phyloP scores from a whole-genome alignment of 768 basidiomycete genomes.

The Lentinus brumalis region DNA sequence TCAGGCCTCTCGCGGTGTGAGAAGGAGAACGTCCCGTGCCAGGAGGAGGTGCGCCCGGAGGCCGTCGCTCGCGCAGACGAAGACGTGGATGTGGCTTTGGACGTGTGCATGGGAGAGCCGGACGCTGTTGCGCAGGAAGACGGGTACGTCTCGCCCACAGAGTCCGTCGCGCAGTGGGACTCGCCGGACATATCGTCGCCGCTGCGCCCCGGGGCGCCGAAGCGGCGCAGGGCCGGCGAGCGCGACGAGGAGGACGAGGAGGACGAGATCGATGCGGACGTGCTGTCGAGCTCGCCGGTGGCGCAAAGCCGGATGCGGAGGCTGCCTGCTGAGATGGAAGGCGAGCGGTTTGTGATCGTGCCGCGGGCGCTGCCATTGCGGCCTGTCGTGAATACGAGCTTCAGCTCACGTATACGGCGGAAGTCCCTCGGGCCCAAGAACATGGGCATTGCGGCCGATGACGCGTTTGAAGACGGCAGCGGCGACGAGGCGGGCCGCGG shows the following conservation, averaged over 20 bases:
- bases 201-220: constrained; percentile 27
- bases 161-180: constrained; percentile 48
- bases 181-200: constrained; percentile 73
- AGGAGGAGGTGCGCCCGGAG: constrained; percentile 26
- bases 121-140: constrained; percentile 71
- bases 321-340: not conserved
- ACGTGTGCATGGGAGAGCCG: constrained; percentile 36
- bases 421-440: not conserved
- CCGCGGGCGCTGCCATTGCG: constrained; percentile 15
- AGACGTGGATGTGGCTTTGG: constrained; percentile 34
- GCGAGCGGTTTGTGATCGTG: constrained; percentile 1
- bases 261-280: constrained; percentile 51
- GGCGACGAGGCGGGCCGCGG: constrained; percentile 18
- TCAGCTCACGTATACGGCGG: not conserved
- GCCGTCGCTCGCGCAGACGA: constrained; percentile 45
- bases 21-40: constrained; percentile 46
- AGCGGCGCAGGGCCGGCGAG: constrained; percentile 6
- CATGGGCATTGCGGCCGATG: not conserved
- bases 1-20: constrained; percentile 24
- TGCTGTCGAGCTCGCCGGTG: constrained; percentile 49
- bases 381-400: constrained; percentile 6
- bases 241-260: constrained; percentile 2
- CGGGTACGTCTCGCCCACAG: constrained; percentile 77
- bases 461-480: not conserved
- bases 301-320: not conserved